Conservation (phyloP, 2,329 filamentous ascomycete genomes). For the Metarhizium robertsii region DNA sequence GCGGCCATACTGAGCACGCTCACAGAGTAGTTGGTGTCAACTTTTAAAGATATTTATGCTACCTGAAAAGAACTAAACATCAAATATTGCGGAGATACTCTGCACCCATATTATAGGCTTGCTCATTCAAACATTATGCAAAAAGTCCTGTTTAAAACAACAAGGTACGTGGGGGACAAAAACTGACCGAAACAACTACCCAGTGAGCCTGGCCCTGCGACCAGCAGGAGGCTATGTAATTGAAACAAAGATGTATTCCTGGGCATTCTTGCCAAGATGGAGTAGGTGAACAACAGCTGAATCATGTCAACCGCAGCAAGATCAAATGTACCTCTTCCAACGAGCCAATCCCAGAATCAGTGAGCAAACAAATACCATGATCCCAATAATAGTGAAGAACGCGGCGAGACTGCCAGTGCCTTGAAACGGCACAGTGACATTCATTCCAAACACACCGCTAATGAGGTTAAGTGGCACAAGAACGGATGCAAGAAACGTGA, state of each 20-base stretch:
- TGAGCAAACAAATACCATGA: conserved; percentile 44
- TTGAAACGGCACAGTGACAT: conserved; percentile 62
- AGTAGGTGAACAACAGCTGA: not conserved
- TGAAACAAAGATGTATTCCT: not conserved
- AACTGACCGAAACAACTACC: no score
- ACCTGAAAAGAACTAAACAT: no score
- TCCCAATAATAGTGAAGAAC: conserved; percentile 42
- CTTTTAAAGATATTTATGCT: no score
- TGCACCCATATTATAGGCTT: no score
- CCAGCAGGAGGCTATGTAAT: not conserved
- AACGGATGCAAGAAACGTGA: conserved; percentile 87
- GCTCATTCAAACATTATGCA: no score
- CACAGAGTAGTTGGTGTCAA: no score
- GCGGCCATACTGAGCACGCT: no score
- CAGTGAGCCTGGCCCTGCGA: no score
- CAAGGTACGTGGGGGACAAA: no score
- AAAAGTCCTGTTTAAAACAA: no score
- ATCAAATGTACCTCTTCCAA: conserved; percentile 36
- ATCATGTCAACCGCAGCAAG: not conserved
- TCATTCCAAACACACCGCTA: conserved; percentile 83
- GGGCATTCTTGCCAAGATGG: no score
- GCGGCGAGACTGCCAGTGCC: conserved; percentile 41
- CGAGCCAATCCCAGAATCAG: conserved; percentile 37
- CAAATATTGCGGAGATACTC: no score
- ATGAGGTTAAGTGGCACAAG: conserved; percentile 94